These are phyloP conservation scores for Luvunga scandens DNA, from an alignment of 345 rosid species.

Conservation along the genomic window DNA sequence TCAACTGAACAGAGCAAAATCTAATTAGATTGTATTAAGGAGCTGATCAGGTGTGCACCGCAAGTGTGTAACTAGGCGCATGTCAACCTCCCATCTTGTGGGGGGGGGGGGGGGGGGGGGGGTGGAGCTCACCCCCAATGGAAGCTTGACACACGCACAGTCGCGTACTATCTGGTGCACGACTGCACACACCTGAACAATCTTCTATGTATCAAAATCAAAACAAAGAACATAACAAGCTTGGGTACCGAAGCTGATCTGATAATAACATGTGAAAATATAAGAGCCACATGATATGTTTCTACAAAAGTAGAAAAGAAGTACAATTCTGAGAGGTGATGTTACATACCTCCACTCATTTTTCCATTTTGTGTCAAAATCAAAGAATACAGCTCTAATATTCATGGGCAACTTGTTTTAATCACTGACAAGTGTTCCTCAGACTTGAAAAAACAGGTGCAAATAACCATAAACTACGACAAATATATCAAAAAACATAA, in stretches of 20 bases:
- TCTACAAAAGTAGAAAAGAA: conserved; percentile 15
- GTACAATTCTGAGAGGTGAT: conserved; percentile 20
- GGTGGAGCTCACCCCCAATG: too few relatives aligned
- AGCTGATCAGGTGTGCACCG: too few relatives aligned
- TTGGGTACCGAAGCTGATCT: conserved; percentile 1
- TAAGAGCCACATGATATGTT: conserved; percentile 28
- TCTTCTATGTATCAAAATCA: background rate
- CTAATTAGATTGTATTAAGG: background rate
- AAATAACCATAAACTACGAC: background rate
- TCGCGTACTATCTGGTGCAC: too few relatives aligned
- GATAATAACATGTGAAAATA: conserved; percentile 9
- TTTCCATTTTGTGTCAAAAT: conserved; percentile 1
- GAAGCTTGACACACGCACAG: too few relatives aligned
- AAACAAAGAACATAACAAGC: conserved; percentile 2
- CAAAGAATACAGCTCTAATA: background rate
- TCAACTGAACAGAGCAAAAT: background rate
- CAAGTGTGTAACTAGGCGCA: too few relatives aligned
- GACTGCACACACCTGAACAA: too few relatives aligned
- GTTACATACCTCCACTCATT: conserved; percentile 23
- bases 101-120: too few relatives aligned
- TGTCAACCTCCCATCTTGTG: too few relatives aligned
- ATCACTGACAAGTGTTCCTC: background rate
- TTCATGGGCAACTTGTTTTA: background rate
- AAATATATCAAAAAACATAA: background rate
- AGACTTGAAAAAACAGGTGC: conserved; percentile 8